These are phyloP conservation scores for Fistulifera solaris DNA, from an alignment of 108 stramenopile genomes.

Conservation along the genomic window DNA sequence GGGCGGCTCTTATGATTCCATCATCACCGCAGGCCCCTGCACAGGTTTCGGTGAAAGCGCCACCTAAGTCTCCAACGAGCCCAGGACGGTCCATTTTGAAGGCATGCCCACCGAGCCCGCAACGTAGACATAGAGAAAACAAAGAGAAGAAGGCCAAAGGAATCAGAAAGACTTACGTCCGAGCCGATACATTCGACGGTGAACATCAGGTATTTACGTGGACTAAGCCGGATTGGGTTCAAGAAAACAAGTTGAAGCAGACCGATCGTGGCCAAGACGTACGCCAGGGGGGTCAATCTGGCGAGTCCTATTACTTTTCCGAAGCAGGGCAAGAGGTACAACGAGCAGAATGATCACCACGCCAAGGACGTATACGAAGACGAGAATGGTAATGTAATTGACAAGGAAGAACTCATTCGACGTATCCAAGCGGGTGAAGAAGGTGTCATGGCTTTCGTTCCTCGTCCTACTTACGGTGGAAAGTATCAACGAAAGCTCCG, in stretches of 20 bases:
- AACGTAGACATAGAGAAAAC: not conserved
- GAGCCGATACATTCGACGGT: constrained; percentile 10
- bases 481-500: constrained; percentile 4
- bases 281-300: constrained; percentile 7
- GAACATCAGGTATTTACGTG: constrained; percentile 12
- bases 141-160: constrained; percentile 3
- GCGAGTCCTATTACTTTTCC: constrained; percentile 10
- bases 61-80: not conserved
- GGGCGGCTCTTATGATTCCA: too few species aligned
- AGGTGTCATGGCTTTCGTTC: not conserved
- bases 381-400: not conserved
- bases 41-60: too few species aligned
- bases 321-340: not conserved
- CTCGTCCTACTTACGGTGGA: not conserved
- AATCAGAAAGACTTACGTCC: constrained; percentile 9
- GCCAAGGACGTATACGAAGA: not conserved
- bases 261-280: constrained; percentile 4
- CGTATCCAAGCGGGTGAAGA: constrained; percentile 1
- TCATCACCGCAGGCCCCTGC: too few species aligned
- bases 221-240: constrained; percentile 12
- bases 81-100: constrained; percentile 7
- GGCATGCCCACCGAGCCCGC: constrained; percentile 3
- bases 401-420: constrained; percentile 8
- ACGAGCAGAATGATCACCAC: not conserved
- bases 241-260: constrained; percentile 7